Conservation (phyloP, 495 filamentous ascomycete genomes). For the Lophiostoma macrostomum region DNA sequence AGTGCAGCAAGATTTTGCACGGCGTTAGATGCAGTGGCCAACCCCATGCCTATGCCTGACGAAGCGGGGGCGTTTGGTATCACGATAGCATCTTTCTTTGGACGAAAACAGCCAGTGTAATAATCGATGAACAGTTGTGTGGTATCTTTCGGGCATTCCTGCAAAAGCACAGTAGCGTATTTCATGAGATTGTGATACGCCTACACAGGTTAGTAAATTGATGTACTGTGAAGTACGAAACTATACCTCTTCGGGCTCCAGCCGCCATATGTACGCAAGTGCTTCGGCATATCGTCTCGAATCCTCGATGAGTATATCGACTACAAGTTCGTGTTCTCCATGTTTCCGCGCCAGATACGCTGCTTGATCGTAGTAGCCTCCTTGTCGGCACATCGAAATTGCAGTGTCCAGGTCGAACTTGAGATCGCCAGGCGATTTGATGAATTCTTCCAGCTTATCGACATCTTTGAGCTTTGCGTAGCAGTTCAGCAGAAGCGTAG, state of each 20-base stretch:
- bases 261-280: constrained; percentile 81
- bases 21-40: constrained; percentile 56
- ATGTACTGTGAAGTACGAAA: constrained; percentile 2
- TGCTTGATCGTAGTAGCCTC: constrained; percentile 95
- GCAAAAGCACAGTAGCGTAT: constrained; percentile 84
- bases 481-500: constrained; percentile 90
- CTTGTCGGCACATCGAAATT: constrained; percentile 96
- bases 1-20: constrained; percentile 79
- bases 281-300: constrained; percentile 85
- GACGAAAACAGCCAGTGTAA: constrained; percentile 79
- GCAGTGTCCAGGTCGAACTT: constrained; percentile 98
- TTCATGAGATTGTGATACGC: constrained; percentile 91
- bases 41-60: constrained; percentile 47
- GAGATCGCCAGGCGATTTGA: constrained; percentile 88
- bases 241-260: constrained; percentile 76
- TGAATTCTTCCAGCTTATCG: constrained; percentile 90
- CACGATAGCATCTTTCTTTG: constrained; percentile 62
- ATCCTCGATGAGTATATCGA: constrained; percentile 94
- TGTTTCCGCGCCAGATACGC: constrained; percentile 94
- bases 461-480: constrained; percentile 98
- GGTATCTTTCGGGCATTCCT: constrained; percentile 74
- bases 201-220: constrained; percentile 45
- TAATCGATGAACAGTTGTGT: constrained; percentile 89
- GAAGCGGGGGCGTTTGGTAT: constrained; percentile 50
- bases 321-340: constrained; percentile 86